Conservation (phyloP, 208 protist species). For the Tritrichomonas musculus region DNA sequence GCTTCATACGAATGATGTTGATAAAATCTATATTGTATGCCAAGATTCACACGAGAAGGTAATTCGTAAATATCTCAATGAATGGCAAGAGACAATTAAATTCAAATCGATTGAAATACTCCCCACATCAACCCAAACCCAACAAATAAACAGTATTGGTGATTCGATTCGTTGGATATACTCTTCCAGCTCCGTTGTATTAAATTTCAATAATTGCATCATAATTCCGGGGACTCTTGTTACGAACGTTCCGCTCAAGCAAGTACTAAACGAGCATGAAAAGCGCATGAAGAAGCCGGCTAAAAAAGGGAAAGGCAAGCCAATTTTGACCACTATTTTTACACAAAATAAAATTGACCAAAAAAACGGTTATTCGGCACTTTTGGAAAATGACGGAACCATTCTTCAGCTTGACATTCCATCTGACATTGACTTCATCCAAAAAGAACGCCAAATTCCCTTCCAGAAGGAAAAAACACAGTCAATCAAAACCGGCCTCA, state of each 20-base stretch:
- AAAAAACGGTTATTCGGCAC: neutral
- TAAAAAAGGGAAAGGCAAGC: neutral
- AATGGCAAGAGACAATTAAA: no score
- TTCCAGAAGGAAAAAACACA: neutral
- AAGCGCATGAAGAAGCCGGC: neutral
- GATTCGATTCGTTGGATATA: neutral
- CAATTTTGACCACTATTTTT: neutral
- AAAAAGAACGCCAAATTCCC: neutral
- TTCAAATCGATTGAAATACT: no score
- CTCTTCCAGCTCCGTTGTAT: neutral
- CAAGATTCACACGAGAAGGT: neutral
- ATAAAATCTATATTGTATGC: slow-evolving; percentile 9
- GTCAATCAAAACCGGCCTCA: neutral
- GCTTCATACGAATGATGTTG: neutral
- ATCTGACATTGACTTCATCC: neutral
- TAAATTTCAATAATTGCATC: neutral
- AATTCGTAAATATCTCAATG: neutral
- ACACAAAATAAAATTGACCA: neutral
- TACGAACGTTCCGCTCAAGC: neutral
- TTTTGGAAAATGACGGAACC: neutral
- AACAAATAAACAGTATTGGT: neutral
- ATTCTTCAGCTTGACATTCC: neutral
- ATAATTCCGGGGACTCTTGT: neutral
- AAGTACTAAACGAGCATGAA: neutral
- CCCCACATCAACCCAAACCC: no score